phyloP scores from a whole-genome alignment of 2,329 filamentous ascomycete genomes.

The Niveomyces coronatus region DNA sequence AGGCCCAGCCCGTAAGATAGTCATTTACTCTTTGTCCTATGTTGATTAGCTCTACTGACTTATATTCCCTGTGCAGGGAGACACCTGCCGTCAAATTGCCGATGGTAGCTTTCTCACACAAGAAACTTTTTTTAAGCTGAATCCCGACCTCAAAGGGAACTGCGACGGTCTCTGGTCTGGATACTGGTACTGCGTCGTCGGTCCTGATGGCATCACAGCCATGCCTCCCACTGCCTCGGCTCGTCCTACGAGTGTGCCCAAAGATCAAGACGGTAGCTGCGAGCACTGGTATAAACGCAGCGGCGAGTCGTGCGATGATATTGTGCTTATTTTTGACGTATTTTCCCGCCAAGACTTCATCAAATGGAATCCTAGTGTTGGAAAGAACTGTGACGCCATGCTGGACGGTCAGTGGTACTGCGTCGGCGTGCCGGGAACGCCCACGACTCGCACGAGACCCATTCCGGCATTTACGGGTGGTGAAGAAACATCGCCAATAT shows the following conservation, averaged over 20 bases:
- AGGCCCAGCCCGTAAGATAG: slow-evolving; percentile 1
- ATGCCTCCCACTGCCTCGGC: slow-evolving; percentile 12
- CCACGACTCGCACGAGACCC: not conserved
- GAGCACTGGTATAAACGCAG: not conserved
- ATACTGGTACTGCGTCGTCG: slow-evolving; percentile 15
- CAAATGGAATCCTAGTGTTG: not conserved
- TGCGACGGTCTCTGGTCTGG: slow-evolving; percentile 16
- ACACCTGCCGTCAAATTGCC: slow-evolving; percentile 10
- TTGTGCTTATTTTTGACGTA: not conserved
- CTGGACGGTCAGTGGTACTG: not conserved
- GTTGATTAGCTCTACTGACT: too few species aligned
- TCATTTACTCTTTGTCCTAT: too few species aligned
- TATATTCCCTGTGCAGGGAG: not conserved
- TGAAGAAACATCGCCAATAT: not conserved
- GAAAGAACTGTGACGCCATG: not conserved
- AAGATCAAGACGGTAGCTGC: not conserved
- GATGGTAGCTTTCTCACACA: slow-evolving; percentile 13
- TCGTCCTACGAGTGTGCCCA: not conserved
- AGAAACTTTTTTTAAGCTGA: slow-evolving; percentile 18
- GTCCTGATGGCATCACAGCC: slow-evolving; percentile 4
- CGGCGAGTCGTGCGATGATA: not conserved
- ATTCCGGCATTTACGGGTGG: not conserved
- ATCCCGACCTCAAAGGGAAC: slow-evolving; percentile 15
- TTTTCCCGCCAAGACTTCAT: not conserved
- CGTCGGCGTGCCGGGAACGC: not conserved